Conservation (phyloP, 305 asterid genomes). For the Fraxinus nigra region DNA sequence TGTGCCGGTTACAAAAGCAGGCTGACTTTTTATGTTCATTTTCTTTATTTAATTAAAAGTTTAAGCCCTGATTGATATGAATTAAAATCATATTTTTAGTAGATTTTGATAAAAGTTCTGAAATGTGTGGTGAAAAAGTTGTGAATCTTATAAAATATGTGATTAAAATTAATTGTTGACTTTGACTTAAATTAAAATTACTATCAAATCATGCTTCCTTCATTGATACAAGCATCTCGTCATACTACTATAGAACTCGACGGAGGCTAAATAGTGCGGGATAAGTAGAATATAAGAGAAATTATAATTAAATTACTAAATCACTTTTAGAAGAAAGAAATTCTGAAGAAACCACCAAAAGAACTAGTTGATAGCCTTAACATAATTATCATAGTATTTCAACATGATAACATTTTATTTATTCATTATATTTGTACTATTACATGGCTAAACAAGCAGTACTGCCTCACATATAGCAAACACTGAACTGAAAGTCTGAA, state of each 20-base stretch:
- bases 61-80: no score
- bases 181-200: not conserved
- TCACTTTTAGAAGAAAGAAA: not conserved
- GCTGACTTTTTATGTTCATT: not conserved
- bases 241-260: not conserved
- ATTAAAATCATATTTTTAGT: no score
- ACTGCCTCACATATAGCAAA: not conserved
- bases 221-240: not conserved
- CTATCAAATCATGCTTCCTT: no score
- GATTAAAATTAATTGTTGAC: no score
- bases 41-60: no score
- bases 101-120: no score
- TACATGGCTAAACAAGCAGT: not conserved
- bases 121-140: no score
- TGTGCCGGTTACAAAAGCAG: not conserved
- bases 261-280: not conserved
- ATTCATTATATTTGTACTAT: not conserved
- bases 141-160: no score
- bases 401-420: not conserved
- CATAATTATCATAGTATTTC: not conserved
- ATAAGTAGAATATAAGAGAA: not conserved
- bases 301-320: no score
- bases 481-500: not conserved
- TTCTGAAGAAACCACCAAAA: not conserved
- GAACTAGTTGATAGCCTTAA: not conserved